These are phyloP conservation scores for Colletotrichum sidae DNA, from an alignment of 2,329 filamentous ascomycete genomes.

Conservation along the genomic window DNA sequence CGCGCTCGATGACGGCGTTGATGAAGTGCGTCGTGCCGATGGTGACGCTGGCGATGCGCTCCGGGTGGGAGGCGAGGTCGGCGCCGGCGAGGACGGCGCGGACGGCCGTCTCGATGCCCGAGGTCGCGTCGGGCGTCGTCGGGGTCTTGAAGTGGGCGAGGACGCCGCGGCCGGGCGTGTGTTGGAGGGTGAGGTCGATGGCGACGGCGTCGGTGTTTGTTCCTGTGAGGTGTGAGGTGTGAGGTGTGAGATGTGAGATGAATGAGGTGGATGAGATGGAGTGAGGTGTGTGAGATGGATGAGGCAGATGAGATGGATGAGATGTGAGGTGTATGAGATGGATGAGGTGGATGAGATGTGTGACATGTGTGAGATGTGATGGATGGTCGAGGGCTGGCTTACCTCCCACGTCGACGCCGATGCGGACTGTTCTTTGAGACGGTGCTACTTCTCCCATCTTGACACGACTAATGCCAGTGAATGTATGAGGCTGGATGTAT, in stretches of 20 bases:
- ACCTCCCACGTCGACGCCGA: constrained; percentile 60
- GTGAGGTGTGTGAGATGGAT: no score
- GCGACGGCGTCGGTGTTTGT: constrained; percentile 67
- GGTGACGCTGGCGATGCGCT: constrained; percentile 59
- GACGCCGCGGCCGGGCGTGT: constrained; percentile 52
- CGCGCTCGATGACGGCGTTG: constrained; percentile 68
- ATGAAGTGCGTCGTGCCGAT: constrained; percentile 70
- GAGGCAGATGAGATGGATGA: no score
- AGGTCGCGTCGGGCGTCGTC: constrained; percentile 60
- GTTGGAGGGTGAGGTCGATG: constrained; percentile 52
- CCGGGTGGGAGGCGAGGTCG: constrained; percentile 43
- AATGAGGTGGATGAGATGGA: not conserved
- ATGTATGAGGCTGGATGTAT: not conserved
- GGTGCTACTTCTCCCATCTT: constrained; percentile 30
- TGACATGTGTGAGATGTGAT: no score
- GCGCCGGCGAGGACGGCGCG: constrained; percentile 53
- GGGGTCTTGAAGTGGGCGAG: constrained; percentile 62
- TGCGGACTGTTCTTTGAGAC: constrained; percentile 42
- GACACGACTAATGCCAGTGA: not conserved
- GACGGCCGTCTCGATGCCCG: constrained; percentile 59
- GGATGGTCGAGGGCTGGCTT: not conserved
- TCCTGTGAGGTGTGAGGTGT: constrained; percentile 35
- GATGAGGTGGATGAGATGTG: no score
- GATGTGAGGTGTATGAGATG: no score
- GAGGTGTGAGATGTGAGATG: not conserved